These are phyloP conservation scores for Candida berthetii DNA, from an alignment of 805 yeast species.

Conservation along the genomic window DNA sequence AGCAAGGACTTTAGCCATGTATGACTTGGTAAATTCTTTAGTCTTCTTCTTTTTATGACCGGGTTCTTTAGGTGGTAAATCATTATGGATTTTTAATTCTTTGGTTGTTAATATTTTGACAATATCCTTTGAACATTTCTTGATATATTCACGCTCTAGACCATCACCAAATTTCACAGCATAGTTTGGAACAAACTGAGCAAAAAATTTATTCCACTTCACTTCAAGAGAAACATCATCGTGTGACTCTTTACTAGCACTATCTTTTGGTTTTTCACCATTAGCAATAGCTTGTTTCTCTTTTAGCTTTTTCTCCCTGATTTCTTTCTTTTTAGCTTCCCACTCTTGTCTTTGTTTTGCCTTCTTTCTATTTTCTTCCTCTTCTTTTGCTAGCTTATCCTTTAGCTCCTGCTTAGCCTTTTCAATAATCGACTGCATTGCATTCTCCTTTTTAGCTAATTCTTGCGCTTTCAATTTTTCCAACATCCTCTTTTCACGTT, in stretches of 20 bases:
- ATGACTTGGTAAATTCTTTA: constrained; percentile 52
- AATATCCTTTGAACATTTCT: constrained; percentile 75
- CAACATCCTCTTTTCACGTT: constrained; percentile 14
- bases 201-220: constrained; percentile 45
- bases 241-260: neutral
- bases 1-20: constrained; percentile 59
- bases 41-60: constrained; percentile 66
- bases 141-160: constrained; percentile 67
- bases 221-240: no score
- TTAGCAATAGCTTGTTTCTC: constrained; percentile 10
- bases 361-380: constrained; percentile 16
- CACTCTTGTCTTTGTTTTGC: constrained; percentile 14
- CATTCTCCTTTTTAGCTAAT: constrained; percentile 15
- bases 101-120: constrained; percentile 62
- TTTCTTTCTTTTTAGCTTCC: constrained; percentile 24
- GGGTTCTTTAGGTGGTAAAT: constrained; percentile 37
- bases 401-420: constrained; percentile 27
- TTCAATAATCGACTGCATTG: constrained; percentile 31
- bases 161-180: constrained; percentile 59
- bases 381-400: constrained; percentile 13
- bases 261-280: neutral
- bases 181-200: constrained; percentile 73
- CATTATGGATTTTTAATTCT: constrained; percentile 39
- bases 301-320: constrained; percentile 16
- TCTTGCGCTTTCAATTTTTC: constrained; percentile 17